phyloP scores from a whole-genome alignment of 768 basidiomycete species.

The Lactarius vividus region DNA sequence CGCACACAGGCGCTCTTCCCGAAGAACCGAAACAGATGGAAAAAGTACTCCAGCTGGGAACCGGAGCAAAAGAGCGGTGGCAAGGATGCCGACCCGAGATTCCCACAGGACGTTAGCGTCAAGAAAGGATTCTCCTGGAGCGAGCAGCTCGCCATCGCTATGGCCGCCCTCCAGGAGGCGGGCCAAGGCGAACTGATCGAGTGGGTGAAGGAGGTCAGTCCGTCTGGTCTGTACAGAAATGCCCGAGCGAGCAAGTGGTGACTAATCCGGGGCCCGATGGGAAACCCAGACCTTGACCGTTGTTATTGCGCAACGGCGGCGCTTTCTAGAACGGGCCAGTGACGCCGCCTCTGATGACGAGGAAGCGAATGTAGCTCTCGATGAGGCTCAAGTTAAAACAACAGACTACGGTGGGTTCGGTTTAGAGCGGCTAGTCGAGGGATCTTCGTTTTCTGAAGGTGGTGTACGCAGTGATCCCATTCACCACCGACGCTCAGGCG shows the following conservation, averaged over 20 bases:
- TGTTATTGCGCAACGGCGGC: conserved; percentile 57
- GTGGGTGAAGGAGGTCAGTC: conserved; percentile 78
- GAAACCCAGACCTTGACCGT: conserved; percentile 54
- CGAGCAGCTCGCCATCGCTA: conserved; percentile 84
- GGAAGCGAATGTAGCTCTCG: conserved; percentile 48
- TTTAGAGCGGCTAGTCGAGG: neutral
- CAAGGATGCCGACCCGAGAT: conserved; percentile 42
- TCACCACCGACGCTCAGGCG: conserved; percentile 69
- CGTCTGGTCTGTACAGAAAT: neutral
- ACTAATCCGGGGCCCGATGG: conserved; percentile 3
- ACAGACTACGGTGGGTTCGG: conserved; percentile 66
- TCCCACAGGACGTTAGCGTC: conserved; percentile 70
- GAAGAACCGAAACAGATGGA: conserved; percentile 85
- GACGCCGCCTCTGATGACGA: conserved; percentile 38
- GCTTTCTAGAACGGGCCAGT: conserved; percentile 62
- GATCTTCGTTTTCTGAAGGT: conserved; percentile 8
- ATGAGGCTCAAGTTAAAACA: conserved; percentile 65
- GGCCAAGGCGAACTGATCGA: conserved; percentile 63
- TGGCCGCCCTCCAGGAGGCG: conserved; percentile 68
- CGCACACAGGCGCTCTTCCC: conserved; percentile 75
- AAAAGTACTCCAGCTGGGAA: conserved; percentile 77
- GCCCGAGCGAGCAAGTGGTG: neutral
- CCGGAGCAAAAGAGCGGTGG: conserved; percentile 47
- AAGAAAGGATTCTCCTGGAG: conserved; percentile 88
- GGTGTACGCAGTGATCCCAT: conserved; percentile 64